A percentile compares a stretch with the other conserved stretches of the same genome.
phyloP scores from a whole-genome alignment of 2,329 filamentous ascomycete species.

The Diplodia corticola region DNA sequence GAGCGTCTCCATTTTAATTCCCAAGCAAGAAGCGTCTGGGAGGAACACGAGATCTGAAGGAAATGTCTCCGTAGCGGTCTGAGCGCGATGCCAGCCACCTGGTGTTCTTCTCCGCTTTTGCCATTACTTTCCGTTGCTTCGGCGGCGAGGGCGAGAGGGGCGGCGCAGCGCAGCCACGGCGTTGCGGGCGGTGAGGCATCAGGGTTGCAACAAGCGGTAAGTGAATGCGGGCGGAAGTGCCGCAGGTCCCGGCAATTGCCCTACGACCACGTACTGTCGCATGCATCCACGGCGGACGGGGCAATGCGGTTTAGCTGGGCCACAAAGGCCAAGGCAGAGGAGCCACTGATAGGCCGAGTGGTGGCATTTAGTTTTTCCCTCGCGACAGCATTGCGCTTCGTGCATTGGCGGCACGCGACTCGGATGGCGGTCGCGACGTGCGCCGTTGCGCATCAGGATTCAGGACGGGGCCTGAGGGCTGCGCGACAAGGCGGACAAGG shows the following conservation, averaged over 20 bases:
- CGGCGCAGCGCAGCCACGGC: background rate
- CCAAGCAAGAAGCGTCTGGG: background rate
- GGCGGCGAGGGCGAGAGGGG: background rate
- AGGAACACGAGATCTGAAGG: slow-evolving; percentile 9
- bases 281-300: background rate
- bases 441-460: background rate
- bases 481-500: background rate
- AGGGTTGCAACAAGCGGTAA: background rate
- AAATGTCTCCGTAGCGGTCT: slow-evolving; percentile 5
- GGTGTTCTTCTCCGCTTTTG: slow-evolving; percentile 14
- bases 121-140: background rate
- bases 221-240: slow-evolving; percentile 1
- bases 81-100: background rate
- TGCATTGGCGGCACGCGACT: background rate
- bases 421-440: background rate
- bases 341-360: background rate
- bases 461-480: background rate
- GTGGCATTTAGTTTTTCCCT: background rate
- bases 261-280: background rate
- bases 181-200: background rate
- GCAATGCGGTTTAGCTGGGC: slow-evolving; percentile 13
- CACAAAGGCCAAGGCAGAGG: slow-evolving; percentile 3
- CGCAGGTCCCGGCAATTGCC: slow-evolving; percentile 15
- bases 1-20: slow-evolving; percentile 5
- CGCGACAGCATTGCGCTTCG: background rate